These are phyloP conservation scores for Syzygium oleosum DNA, from an alignment of 345 rosid genomes.

Conservation along the genomic window DNA sequence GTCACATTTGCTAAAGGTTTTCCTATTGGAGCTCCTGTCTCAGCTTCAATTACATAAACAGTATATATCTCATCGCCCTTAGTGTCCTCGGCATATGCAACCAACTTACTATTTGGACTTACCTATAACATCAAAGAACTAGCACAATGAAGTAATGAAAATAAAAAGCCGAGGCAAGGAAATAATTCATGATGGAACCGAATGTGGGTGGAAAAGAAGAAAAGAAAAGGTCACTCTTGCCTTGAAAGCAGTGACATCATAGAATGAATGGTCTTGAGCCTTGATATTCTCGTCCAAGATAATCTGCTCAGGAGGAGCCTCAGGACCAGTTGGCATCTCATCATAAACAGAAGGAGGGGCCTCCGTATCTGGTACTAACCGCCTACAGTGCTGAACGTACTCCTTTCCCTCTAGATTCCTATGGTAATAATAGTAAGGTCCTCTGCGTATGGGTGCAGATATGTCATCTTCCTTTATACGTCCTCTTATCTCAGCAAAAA, in stretches of 20 bases:
- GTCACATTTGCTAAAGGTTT: conserved; percentile 54
- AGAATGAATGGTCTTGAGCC: conserved; percentile 48
- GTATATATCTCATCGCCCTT: conserved; percentile 79
- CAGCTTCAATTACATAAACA: conserved; percentile 57
- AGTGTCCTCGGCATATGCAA: conserved; percentile 81
- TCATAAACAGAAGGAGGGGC: conserved; percentile 57
- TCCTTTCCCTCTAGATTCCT: conserved; percentile 81
- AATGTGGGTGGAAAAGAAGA: neutral
- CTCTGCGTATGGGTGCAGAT: conserved; percentile 61
- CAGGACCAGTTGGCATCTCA: conserved; percentile 57
- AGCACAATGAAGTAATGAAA: neutral
- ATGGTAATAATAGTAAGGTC: conserved; percentile 59
- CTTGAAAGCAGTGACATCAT: conserved; percentile 56
- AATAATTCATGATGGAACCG: neutral
- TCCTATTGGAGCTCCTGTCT: conserved; percentile 33
- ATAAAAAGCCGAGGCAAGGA: neutral
- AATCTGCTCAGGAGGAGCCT: conserved; percentile 74
- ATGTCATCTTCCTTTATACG: conserved; percentile 87
- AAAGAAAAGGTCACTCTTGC: conserved; percentile 12
- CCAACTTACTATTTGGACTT: conserved; percentile 68
- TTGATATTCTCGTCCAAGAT: conserved; percentile 81
- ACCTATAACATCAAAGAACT: conserved; percentile 26
- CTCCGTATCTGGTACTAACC: conserved; percentile 25
- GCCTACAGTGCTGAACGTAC: conserved; percentile 72
- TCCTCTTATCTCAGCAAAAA: conserved; percentile 64